These are phyloP conservation scores for Diutina ranongensis DNA, from an alignment of 1,139 yeast species.

Conservation along the genomic window DNA sequence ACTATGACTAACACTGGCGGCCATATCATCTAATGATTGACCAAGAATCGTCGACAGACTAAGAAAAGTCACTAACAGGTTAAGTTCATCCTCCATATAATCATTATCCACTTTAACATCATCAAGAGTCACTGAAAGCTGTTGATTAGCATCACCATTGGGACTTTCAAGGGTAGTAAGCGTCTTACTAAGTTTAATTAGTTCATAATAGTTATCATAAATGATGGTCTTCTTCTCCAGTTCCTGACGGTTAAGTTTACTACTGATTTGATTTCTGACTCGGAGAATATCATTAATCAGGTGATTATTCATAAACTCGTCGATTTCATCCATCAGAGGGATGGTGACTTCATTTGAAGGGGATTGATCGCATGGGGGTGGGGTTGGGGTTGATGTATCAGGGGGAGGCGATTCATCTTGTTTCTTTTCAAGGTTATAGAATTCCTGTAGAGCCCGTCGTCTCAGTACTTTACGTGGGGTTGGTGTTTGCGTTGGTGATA, in stretches of 20 bases:
- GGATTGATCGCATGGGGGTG: too few relatives aligned
- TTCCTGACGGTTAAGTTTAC: constrained; percentile 25
- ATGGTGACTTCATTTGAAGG: background rate
- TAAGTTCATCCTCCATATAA: background rate
- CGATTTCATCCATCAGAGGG: constrained; percentile 12
- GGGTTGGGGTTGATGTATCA: background rate
- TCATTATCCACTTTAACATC: background rate
- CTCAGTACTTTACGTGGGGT: background rate
- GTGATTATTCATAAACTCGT: constrained; percentile 11
- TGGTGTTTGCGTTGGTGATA: too few relatives aligned
- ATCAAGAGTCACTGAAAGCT: background rate
- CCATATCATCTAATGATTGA: background rate
- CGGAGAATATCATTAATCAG: constrained; percentile 24
- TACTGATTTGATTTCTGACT: constrained; percentile 23
- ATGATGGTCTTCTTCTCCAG: constrained; percentile 35
- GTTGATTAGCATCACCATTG: background rate
- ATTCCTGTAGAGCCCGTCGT: constrained; percentile 2
- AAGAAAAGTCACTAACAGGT: background rate
- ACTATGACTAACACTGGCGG: background rate
- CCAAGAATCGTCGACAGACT: background rate
- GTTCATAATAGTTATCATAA: constrained; percentile 35
- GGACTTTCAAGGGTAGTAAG: constrained; percentile 10
- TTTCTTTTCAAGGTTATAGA: constrained; percentile 1
- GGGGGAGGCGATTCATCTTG: background rate
- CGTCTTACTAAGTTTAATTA: constrained; percentile 30